Percentiles rank a stretch among this genome's conserved stretches.
phyloP scores from a whole-genome alignment of 768 basidiomycete species.

The Sutorius australiensis region DNA sequence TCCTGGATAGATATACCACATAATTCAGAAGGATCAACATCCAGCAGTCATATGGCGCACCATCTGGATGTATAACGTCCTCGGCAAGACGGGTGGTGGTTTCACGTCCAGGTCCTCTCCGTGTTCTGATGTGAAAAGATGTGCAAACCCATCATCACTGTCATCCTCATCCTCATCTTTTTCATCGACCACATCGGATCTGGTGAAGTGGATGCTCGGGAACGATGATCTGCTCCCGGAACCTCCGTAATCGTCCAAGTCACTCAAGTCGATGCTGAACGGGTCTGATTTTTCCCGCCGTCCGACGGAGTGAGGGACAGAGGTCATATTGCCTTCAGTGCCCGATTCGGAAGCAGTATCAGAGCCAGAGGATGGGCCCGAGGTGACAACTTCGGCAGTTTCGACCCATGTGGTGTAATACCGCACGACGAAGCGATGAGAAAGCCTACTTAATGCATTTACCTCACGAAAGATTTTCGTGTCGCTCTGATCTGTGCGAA shows the following conservation, averaged over 20 bases:
- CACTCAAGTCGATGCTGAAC: constrained; percentile 61
- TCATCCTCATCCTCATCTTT: constrained; percentile 44
- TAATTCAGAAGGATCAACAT: neutral
- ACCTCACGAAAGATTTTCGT: constrained; percentile 89
- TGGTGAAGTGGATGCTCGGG: constrained; percentile 80
- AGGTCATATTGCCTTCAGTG: constrained; percentile 50
- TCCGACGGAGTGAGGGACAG: constrained; percentile 45
- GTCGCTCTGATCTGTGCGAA: constrained; percentile 75
- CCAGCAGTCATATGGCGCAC: constrained; percentile 34
- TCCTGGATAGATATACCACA: constrained; percentile 45
- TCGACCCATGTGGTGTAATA: constrained; percentile 94
- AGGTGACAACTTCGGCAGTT: constrained; percentile 49
- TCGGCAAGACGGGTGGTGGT: constrained; percentile 29
- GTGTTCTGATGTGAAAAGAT: constrained; percentile 34
- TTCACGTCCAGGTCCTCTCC: constrained; percentile 32
- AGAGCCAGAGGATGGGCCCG: constrained; percentile 45
- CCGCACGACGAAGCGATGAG: constrained; percentile 86
- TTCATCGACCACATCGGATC: constrained; percentile 38
- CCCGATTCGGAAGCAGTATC: constrained; percentile 36
- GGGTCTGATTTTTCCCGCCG: constrained; percentile 50
- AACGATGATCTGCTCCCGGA: constrained; percentile 56
- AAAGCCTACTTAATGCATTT: constrained; percentile 80
- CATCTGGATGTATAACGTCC: constrained; percentile 95
- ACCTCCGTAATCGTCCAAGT: constrained; percentile 57
- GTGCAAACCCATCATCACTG: constrained; percentile 39